Conservation (phyloP, 2,329 filamentous ascomycete species). For the Ceratocystis variospora region DNA sequence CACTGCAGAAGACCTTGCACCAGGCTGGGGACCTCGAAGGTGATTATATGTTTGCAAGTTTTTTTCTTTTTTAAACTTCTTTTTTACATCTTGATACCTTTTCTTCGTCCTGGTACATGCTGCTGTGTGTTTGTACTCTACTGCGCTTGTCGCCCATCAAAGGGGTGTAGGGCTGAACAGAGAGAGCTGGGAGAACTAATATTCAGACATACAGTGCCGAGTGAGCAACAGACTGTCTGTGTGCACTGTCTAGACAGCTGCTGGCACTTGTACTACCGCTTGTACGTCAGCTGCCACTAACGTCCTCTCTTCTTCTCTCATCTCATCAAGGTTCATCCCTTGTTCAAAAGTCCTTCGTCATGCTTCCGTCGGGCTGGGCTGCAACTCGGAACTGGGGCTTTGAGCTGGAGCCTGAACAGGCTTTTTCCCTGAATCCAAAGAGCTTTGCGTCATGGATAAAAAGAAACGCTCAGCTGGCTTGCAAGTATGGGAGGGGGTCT, state of each 20-base stretch:
- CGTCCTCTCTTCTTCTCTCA: not conserved
- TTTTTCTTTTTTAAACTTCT: no score
- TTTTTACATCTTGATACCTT: no score
- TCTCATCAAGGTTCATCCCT: no score
- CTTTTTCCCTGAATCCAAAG: not conserved
- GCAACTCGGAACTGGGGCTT: no score
- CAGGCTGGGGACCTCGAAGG: no score
- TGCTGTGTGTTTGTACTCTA: no score
- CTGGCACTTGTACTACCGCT: not conserved
- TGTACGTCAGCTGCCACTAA: not conserved
- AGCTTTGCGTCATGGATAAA: not conserved
- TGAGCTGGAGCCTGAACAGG: not conserved
- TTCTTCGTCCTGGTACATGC: no score
- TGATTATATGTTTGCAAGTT: no score
- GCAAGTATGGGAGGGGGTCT: not conserved
- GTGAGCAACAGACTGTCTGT: accelerated
- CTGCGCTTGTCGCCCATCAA: no score
- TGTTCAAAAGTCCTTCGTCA: no score
- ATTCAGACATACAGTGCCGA: not conserved
- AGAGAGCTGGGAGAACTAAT: not conserved
- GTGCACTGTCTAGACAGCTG: not conserved
- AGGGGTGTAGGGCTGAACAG: not conserved
- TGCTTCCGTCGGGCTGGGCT: no score
- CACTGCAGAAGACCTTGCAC: not conserved
- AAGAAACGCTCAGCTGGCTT: not conserved